A percentile compares a stretch with the other conserved stretches of the same genome.
These are phyloP conservation scores for Ceratopteris richardii DNA, from an alignment of 75 land plant genomes.

Conservation along the genomic window DNA sequence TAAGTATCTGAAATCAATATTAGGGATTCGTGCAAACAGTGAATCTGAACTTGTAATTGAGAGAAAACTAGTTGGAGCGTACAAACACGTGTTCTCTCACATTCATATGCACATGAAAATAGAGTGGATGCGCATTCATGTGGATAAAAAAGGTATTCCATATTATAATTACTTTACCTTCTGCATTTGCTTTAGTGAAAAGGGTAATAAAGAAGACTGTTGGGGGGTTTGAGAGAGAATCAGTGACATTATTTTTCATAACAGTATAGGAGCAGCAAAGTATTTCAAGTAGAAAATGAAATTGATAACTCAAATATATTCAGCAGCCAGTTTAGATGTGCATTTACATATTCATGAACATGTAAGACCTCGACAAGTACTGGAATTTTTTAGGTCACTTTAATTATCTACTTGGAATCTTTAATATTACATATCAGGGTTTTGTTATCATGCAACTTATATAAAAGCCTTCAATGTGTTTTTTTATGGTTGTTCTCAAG, in stretches of 20 bases:
- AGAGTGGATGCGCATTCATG: slow-evolving; percentile 46
- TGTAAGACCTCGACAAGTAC: no score
- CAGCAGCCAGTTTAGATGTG: no score
- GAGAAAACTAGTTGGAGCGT: slow-evolving; percentile 67
- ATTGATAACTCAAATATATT: background rate
- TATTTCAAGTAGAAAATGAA: background rate
- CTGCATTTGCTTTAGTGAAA: background rate
- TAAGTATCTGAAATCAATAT: slow-evolving; percentile 31
- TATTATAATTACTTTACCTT: background rate
- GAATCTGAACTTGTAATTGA: slow-evolving; percentile 19
- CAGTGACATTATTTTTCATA: no score
- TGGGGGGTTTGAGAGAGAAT: no score
- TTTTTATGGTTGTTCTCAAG: no score
- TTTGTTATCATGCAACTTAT: no score
- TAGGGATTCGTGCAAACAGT: slow-evolving; percentile 33
- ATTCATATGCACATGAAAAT: slow-evolving; percentile 78
- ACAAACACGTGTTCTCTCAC: slow-evolving; percentile 77
- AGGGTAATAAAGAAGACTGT: no score
- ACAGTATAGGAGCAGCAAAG: background rate
- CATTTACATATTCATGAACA: no score
- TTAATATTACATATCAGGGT: no score
- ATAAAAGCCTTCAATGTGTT: no score
- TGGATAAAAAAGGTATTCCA: slow-evolving; percentile 31
- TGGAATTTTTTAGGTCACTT: no score
- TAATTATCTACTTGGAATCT: no score